Evolutionary conservation across 108 stramenopile genomes (phyloP).

Genomic region (Cyclotella atomus): DNA sequence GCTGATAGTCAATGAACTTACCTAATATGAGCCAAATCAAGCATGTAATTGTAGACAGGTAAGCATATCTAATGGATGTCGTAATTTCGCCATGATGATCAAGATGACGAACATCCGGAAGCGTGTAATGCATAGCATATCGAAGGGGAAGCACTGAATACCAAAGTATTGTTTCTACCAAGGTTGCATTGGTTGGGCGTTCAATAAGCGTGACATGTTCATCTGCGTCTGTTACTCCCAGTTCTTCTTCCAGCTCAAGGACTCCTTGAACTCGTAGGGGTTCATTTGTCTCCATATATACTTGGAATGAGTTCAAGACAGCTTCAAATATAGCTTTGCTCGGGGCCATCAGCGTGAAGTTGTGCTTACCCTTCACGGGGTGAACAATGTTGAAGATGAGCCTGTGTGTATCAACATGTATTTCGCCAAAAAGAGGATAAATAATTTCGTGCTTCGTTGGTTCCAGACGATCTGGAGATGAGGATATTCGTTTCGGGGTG

Average conservation of each 20-base stretch:
- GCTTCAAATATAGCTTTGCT: conserved; percentile 54
- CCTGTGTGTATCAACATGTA: conserved; percentile 66
- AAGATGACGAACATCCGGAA: conserved; percentile 71
- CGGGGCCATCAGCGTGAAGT: conserved; percentile 71
- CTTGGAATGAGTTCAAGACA: conserved; percentile 54
- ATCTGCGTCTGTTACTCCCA: conserved; percentile 36
- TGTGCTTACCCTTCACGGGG: conserved; percentile 39
- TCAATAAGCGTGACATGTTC: conserved; percentile 56
- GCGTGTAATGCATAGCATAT: conserved; percentile 66
- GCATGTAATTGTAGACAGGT: conserved; percentile 54
- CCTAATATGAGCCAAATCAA: conserved; percentile 70
- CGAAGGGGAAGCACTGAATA: conserved; percentile 63
- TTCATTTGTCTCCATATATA: conserved; percentile 27
- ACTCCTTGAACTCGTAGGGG: conserved; percentile 19
- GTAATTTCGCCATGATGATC: conserved; percentile 54
- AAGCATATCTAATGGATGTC: conserved; percentile 42
- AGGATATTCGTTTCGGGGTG: conserved; percentile 51
- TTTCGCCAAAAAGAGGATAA: conserved; percentile 61
- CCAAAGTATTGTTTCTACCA: conserved; percentile 47
- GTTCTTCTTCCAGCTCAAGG: conserved; percentile 27
- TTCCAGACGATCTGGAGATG: conserved; percentile 58
- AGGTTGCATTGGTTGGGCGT: conserved; percentile 44
- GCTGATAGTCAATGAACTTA: not conserved
- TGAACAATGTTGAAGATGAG: conserved; percentile 62
- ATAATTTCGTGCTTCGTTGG: conserved; percentile 48